Evolutionary conservation across 2,329 filamentous ascomycete species (phyloP), one percentile per base, ranked within the genome.

Genomic region (Biscogniauxia sp.): DNA sequence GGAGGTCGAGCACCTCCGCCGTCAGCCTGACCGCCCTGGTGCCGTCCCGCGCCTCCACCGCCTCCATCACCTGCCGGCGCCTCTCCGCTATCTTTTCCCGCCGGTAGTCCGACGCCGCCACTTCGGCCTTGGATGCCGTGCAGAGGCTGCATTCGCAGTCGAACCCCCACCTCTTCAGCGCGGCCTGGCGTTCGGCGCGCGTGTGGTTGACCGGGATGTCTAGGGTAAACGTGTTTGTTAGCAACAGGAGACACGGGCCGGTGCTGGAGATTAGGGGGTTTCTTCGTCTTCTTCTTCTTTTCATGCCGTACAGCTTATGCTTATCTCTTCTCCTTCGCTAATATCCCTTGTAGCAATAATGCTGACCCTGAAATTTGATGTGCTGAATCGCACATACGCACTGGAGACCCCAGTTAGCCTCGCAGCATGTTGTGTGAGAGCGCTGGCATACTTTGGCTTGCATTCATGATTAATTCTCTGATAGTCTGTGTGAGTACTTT

Each of bases 401-500:
- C 74, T 75, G 55, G 6, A 8, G 3, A 7, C 11, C 20, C 2
- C 20, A 50, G 15, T 63, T 32, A 61, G 54, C 20, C 50, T 55
- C 17, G 63, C 54, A 15, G 8, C 4, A 3, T 51, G 13, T 3
- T 32, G 1, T 20, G 49, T 17, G 9, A 3, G 5, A 20, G 4
- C 20, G 20, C 26, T 23, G 11, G 65, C 74, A 64, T 62, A 75
- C 74, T 75, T 75, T 54, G 75, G 74, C 15, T 66, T 72, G 54
- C 74, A 76, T 3, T 68, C 73, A 51, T 77, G 75, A 56, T 76
- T 77, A 25, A 70, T 63, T 57, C 69, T 65, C 69, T 70, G 20
- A 15, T 45, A 51, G 3, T 23, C 9, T 6, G 50, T 68, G 51
- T 68, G 20, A 70, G 62, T 53, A 52, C n/a, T 61, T 37, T 62